These are phyloP conservation scores for Onygenales sp. DNA, from an alignment of 2,329 filamentous ascomycete genomes.

Conservation along the genomic window DNA sequence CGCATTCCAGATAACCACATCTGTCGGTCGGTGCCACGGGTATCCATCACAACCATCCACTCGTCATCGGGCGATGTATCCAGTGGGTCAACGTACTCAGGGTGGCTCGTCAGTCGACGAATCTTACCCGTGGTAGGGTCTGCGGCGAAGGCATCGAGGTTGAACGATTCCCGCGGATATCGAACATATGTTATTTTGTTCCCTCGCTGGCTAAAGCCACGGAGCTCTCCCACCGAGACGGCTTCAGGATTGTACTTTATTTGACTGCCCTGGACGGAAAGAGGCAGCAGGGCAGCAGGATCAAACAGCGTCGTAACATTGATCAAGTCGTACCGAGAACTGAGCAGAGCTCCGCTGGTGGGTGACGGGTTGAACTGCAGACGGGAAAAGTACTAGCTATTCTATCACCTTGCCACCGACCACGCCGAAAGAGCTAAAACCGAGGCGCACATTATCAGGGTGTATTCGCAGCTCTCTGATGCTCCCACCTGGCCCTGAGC, in stretches of 20 bases:
- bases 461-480: conserved; percentile 38
- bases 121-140: conserved; percentile 32
- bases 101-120: conserved; percentile 35
- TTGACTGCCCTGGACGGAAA: conserved; percentile 18
- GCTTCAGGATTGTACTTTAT: conserved; percentile 22
- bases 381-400: conserved; percentile 27
- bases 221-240: conserved; percentile 35
- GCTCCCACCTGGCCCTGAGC: conserved; percentile 20
- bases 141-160: conserved; percentile 37
- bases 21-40: conserved; percentile 31
- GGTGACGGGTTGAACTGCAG: conserved; percentile 30
- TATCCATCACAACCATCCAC: conserved; percentile 38
- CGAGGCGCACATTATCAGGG: conserved; percentile 36
- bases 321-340: conserved; percentile 30
- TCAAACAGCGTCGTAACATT: conserved; percentile 28
- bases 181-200: conserved; percentile 36
- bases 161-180: conserved; percentile 31
- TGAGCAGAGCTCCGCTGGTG: too few species aligned
- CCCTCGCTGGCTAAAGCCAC: conserved; percentile 36
- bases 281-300: conserved; percentile 12
- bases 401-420: conserved; percentile 14
- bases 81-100: conserved; percentile 37
- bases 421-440: conserved; percentile 30
- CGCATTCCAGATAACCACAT: conserved; percentile 35
- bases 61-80: conserved; percentile 34